Evolutionary conservation across 805 yeast species (phyloP), one percentile per base, ranked within the genome.

Genomic region (Lachancea cidri): DNA sequence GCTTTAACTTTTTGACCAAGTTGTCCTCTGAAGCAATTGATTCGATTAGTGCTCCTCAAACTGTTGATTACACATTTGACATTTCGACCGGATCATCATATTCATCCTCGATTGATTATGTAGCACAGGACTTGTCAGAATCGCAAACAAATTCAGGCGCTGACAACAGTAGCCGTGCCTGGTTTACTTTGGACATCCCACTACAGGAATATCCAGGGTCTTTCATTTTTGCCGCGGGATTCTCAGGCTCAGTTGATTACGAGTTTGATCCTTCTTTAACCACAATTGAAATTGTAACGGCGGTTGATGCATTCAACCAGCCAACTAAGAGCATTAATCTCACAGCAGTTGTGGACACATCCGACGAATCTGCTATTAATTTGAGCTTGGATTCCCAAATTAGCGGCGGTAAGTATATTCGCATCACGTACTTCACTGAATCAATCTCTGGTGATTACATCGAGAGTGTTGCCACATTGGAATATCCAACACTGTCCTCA

Each of bases 171-270:
- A 50, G 43, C 9, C 51, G 57, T 7, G 58, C 58, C 4, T 58
- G 60, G 54, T 60, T 58, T 42, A 52, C 56, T 3, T 48, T 56
- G 15, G 55, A 57, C 33, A 43, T 60, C 11, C 65, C 65, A 34
- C 17, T 54, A 11, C 31, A 45, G 13, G 42, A 46, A 17, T 46
- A 58, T 18, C 38, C 39, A 9, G 41, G 44, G 8, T 41, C 56
- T 8, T 31, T 55, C 6, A 41, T 44, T 17, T 50, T 60, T 27
- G 46, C 45, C 25, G 50, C 63, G 16, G 37, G 41, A 2, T 41
- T 44, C n/a, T 35, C 38, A 11, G 40, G 35, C 13, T 24, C 47
- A 22, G 44, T 42, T 11, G 16, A 37, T 16, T 57, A 46, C 45
- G 30, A 36, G 18, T 58, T 52, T 38, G 46, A 57, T 29, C 42